Percentiles rank a stretch among this genome's conserved stretches.
These are phyloP conservation scores for Mucor plumbeus DNA, from an alignment of 371 early-diverging fungal genomes.

Conservation along the genomic window DNA sequence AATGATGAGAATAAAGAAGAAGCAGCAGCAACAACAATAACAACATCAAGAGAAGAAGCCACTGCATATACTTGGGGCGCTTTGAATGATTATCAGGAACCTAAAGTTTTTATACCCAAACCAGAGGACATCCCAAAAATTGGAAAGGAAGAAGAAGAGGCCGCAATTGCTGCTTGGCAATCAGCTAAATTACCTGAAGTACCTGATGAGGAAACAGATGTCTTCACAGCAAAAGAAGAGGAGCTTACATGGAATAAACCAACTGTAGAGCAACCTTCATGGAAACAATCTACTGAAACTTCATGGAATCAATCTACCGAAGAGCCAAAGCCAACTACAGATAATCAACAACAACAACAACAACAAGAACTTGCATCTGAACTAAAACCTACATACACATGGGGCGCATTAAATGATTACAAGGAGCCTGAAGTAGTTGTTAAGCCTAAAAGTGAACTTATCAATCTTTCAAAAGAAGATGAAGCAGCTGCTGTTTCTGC, in stretches of 20 bases:
- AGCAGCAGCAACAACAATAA: neutral
- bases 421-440: neutral
- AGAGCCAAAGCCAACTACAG: neutral
- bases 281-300: neutral
- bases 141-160: constrained; percentile 9
- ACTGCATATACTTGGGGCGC: neutral
- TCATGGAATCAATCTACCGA: neutral
- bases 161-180: constrained; percentile 2
- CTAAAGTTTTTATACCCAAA: neutral
- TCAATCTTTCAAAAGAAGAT: neutral
- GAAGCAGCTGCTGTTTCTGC: constrained; percentile 4
- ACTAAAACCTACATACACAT: constrained; percentile 3
- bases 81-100: neutral
- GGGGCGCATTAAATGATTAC: constrained; percentile 8
- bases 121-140: neutral
- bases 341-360: neutral
- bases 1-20: neutral
- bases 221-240: neutral
- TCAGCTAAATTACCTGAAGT: neutral
- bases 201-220: neutral
- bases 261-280: neutral
- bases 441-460: too few relatives aligned
- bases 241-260: neutral
- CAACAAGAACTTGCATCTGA: neutral
- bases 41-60: neutral